Base-by-base conservation (phyloP, 129 eudicot species). In the Sambucus nigra region DNA sequence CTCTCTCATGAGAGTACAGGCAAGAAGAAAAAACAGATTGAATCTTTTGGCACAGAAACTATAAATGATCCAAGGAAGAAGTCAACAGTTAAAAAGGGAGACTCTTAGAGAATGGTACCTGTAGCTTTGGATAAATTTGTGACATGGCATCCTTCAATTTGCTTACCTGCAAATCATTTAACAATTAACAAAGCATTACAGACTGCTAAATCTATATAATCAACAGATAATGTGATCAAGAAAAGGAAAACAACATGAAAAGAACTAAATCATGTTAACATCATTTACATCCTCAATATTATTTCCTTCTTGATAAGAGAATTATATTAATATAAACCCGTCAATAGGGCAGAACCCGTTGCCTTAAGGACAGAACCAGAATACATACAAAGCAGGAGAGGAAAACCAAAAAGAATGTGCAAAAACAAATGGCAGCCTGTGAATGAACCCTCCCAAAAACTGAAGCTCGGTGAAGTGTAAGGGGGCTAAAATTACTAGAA, bases 81-180 rank as follows among this genome's bases (percentile, higher is more conserved):
- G 13, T 6, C 10, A n/a, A 6, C 14, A 42, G 21, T 42, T 1
- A 4, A 13, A 47, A 18, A 2, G 20, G 4, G 44, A 26, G 15
- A 27, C 23, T 28, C n/a, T 20, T 12, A 41, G 19, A 47, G 45
- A 69, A 33, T 15, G 38, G 40, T 69, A 91, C 99, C 95, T 86
- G 99, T 65, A 91, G 73, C 69, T 86, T 86, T 21, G 85, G 94
- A 69, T 91, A 91, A 41, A 79, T 81, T 63, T 82, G 72, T 20
- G 87, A 70, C 99, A 91, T 86, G 25, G 94, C 99, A 53, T 86
- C 95, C 83, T 78, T 79, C 71, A 91, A 51, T 64, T 75, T 85
- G 65, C 73, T 57, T 51, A 82, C 95, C 99, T 83, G 55, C 35
- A 53, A 27, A 45, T 25, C 38, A 31, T 32, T 23, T 11, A 41